Evolutionary conservation across 2,329 filamentous ascomycete genomes (phyloP), one percentile per base, ranked within the genome.

Genomic region (Chrysosporium queenslandicum): DNA sequence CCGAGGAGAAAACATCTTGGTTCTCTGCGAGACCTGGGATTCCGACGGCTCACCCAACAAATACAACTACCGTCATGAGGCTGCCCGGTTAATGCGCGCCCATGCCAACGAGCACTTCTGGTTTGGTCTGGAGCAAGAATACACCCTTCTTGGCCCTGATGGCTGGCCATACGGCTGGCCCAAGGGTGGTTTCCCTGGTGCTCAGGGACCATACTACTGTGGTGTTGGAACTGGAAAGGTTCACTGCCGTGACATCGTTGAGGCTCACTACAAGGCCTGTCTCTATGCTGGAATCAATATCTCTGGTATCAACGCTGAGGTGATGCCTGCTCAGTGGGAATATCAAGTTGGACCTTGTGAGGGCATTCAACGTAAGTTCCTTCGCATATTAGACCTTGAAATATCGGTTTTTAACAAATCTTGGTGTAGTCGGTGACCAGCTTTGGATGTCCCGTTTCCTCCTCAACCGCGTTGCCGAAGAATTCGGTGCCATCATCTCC

Each of bases 41-140:
- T 77, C 86, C 60, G 90, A 96, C 73, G 90, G 89, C 68, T 88
- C 83, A 58, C 92, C 92, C 73, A 98, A 97, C 83, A 90, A 94
- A 74, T 97, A 81, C 85, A 98, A 98, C 85, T 87, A 85, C 83
- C 87, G 92, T 62, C 86, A 96, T 70, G 91, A 97, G 66, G 86
- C 83, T 66, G 81, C 81, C 67, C 85, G 92, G 72, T 78, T 96
- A 64, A 94, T 97, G 87, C 82, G 92, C 72, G 79, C 83, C 58
- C 83, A 96, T 72, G 83, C 83, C 69, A 77, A 82, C 53, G 84
- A 91, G 64, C 78, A 86, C 69, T 90, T 92, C 67, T 97, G 91
- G 92, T 98, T 97, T 74, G 92, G 92, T 74, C 83, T 98, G 16
- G 91, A 95, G 71, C 91, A 97, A 71, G 91, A 97, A 74, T 97